phyloP scores from a whole-genome alignment of 148 eudicot species.

The Pouteria glomerata region DNA sequence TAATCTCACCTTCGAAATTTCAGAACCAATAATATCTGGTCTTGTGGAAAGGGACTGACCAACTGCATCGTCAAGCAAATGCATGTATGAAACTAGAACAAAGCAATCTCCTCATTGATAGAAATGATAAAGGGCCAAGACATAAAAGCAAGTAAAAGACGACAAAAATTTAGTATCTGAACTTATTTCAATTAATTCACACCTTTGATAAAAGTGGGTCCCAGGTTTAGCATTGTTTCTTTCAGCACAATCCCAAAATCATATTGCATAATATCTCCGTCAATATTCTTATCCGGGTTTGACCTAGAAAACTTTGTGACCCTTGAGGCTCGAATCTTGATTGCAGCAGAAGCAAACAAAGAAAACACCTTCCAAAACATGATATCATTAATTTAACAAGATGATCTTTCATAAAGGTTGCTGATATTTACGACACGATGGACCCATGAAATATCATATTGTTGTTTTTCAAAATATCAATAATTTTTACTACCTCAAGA shows the following conservation, averaged over 20 bases:
- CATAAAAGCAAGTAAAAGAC: neutral
- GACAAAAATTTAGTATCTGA: neutral
- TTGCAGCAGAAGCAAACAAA: constrained; percentile 76
- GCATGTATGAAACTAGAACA: constrained; percentile 17
- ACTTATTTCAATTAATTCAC: constrained; percentile 8
- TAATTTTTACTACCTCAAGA: constrained; percentile 59
- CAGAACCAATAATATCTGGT: constrained; percentile 89
- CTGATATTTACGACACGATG: too few relatives aligned
- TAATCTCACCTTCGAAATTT: constrained; percentile 66
- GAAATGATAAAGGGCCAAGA: constrained; percentile 6
- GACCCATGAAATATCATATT: neutral
- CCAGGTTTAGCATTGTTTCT: constrained; percentile 74
- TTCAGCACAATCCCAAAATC: constrained; percentile 73
- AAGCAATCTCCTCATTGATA: neutral
- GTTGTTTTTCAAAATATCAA: neutral
- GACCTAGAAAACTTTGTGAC: constrained; percentile 26
- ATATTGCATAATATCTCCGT: constrained; percentile 33
- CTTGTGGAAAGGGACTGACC: constrained; percentile 98
- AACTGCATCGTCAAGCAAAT: constrained; percentile 53
- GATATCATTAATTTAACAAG: constrained; percentile 15
- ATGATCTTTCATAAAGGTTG: constrained; percentile 1
- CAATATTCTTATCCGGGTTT: constrained; percentile 26
- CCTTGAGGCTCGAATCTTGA: constrained; percentile 55
- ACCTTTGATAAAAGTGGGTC: constrained; percentile 97
- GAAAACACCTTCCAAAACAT: constrained; percentile 51